Conservation (phyloP, 306 rosid genomes). For the Cucurbita ficifolia region DNA sequence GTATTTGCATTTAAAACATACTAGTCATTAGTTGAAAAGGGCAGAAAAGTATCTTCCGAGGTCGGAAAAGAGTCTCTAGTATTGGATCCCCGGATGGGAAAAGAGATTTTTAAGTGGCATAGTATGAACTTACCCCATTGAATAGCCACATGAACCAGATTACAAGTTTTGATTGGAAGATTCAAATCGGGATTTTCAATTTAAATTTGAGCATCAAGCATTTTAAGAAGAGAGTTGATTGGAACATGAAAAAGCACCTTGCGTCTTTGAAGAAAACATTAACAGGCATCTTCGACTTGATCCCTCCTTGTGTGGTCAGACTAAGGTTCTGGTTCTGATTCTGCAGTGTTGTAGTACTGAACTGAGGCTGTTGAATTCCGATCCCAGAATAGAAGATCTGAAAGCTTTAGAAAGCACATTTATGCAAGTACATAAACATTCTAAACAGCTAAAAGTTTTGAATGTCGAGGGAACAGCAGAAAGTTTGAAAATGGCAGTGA, state of each 20-base stretch:
- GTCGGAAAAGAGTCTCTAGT: not conserved
- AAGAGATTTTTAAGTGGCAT: not conserved
- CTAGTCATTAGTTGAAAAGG: not conserved
- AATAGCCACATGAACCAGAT: not conserved
- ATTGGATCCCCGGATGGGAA: not conserved
- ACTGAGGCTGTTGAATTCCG: not conserved
- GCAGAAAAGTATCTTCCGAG: not conserved
- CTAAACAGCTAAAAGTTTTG: slow-evolving; percentile 1
- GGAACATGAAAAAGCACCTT: slow-evolving; percentile 34
- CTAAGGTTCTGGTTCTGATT: not conserved
- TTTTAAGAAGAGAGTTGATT: not conserved
- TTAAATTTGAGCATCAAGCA: not conserved
- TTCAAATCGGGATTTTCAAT: not conserved
- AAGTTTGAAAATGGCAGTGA: not conserved
- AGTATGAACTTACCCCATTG: not conserved
- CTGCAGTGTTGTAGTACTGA: slow-evolving; percentile 1
- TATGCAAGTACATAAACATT: not conserved
- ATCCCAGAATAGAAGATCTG: not conserved
- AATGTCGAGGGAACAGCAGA: not conserved
- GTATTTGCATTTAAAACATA: not conserved
- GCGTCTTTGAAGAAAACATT: slow-evolving; percentile 81
- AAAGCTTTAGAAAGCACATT: not conserved
- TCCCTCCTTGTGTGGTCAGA: slow-evolving; percentile 3
- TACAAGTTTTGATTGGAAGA: not conserved
- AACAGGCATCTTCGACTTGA: slow-evolving; percentile 46